Evolutionary conservation across 2,329 filamentous ascomycete genomes (phyloP).

Genomic region (Aspergillus sergii): DNA sequence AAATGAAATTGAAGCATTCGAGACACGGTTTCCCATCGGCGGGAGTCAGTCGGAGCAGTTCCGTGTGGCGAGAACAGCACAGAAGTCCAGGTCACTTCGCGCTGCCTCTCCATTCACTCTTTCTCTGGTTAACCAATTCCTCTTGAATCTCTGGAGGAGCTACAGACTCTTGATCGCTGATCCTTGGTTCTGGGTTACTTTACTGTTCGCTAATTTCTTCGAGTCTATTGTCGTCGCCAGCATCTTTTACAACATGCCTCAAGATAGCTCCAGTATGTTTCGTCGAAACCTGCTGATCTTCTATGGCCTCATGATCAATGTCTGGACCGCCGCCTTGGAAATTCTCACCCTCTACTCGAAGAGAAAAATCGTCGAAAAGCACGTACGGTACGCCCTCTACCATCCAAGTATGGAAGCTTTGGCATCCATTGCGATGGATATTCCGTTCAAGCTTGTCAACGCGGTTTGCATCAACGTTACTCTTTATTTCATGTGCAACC

Average conservation of each 20-base stretch:
- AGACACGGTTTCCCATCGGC: not conserved
- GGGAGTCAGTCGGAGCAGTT: conserved; percentile 33
- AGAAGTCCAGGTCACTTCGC: too few relatives aligned
- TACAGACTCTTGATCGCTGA: conserved; percentile 74
- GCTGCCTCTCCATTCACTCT: conserved; percentile 73
- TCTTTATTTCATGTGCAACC: conserved; percentile 82
- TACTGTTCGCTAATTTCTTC: conserved; percentile 65
- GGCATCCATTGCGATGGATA: conserved; percentile 28
- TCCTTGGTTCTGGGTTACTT: conserved; percentile 67
- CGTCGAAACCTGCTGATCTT: conserved; percentile 75
- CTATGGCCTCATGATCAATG: conserved; percentile 82
- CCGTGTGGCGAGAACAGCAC: conserved; percentile 57
- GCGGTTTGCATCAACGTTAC: conserved; percentile 72
- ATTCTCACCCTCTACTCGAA: conserved; percentile 21
- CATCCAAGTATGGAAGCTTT: conserved; percentile 14
- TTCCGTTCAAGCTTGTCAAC: conserved; percentile 75
- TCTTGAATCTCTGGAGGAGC: conserved; percentile 76
- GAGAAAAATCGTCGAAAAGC: conserved; percentile 21
- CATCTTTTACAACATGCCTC: conserved; percentile 76
- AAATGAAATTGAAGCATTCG: conserved; percentile 8
- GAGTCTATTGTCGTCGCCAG: conserved; percentile 75
- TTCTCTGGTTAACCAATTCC: conserved; percentile 71
- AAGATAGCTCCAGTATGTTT: conserved; percentile 70
- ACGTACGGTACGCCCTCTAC: conserved; percentile 54
- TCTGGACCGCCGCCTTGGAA: conserved; percentile 51